Evolutionary conservation across 495 filamentous ascomycete species (phyloP), one percentile per base, ranked within the genome.

Genomic region (Podospora fimiseda): DNA sequence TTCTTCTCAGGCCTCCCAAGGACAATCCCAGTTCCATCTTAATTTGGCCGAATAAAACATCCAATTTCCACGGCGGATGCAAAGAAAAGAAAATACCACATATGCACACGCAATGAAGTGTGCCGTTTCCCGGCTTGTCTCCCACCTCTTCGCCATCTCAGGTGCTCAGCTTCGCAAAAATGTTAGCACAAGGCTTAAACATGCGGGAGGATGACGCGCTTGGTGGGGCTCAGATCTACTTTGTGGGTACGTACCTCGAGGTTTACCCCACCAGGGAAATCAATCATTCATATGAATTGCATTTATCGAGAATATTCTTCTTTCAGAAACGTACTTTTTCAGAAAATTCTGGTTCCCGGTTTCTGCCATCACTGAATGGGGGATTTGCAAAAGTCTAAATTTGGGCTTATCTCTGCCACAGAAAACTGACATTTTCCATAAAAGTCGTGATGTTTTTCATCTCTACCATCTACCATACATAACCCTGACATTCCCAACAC

Each of bases 111-210:
- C n/a, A 43, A 20, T 20, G 40, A n/a, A 38, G 9, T 38, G 7
- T 19, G 18, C 14, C 39, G 14, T n/a, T n/a, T 19, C 39, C 39
- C 39, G 18, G 39, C 39, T 42, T 42, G 39, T 8, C 36, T 38
- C 36, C 36, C 8, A n/a, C 36, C 9, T 38, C n/a, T n/a, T 38
- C 9, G n/a, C n/a, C n/a, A n/a, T n/a, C n/a, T n/a, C n/a, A n/a
- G n/a, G n/a, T 27, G 43, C 24, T 20, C 20, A 24, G 22, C 22
- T 20, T 20, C 44, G 27, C 23, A 23, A 24, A 20, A 27, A 23
- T 47, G 44, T 47, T 47, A 47, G 44, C n/a, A 23, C 44, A 30
- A n/a, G n/a, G 44, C 44, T 47, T n/a, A n/a, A n/a, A 9, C 44
- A 33, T 24, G 21, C 44, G 16, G 23, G 44, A 47, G 39, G 22